Evolutionary conservation across 768 basidiomycete genomes (phyloP).

Genomic region (Trametes meyenii): DNA sequence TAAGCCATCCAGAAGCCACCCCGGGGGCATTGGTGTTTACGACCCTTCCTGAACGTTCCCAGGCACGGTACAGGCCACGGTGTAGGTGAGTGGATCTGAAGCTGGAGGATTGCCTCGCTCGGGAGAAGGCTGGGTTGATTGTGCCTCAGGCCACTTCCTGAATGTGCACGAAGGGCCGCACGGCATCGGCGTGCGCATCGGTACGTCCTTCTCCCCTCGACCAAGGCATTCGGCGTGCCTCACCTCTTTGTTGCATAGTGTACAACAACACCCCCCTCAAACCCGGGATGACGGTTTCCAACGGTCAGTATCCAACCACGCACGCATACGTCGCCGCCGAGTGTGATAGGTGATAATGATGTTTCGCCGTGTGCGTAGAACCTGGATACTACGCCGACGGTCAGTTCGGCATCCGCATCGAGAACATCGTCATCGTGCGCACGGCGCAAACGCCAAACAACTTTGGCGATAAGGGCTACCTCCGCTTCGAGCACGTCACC

Average conservation of each 20-base stretch:
- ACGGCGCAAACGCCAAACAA: conserved; percentile 67
- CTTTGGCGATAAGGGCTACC: conserved; percentile 84
- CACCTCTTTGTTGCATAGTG: conserved; percentile 36
- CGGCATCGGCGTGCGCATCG: conserved; percentile 57
- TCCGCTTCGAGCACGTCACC: conserved; percentile 85
- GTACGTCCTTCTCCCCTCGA: conserved; percentile 33
- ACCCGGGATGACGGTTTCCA: conserved; percentile 88
- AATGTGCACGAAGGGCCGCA: conserved; percentile 91
- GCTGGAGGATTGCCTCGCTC: background rate
- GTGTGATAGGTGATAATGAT: too few relatives aligned
- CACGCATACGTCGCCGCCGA: too few relatives aligned
- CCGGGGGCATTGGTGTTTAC: background rate
- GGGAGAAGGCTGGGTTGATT: background rate
- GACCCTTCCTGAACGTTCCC: background rate
- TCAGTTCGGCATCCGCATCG: conserved; percentile 89
- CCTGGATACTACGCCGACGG: conserved; percentile 95
- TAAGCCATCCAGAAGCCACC: conserved; percentile 25
- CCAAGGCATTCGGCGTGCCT: background rate
- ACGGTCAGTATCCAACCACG: conserved; percentile 45
- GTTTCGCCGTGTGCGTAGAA: conserved; percentile 41
- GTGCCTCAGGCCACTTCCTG: conserved; percentile 64
- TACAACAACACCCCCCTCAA: conserved; percentile 76
- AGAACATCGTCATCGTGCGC: conserved; percentile 82
- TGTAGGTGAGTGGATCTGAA: conserved; percentile 47
- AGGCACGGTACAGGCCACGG: conserved; percentile 96